Evolutionary conservation across 2,329 filamentous ascomycete genomes (phyloP).

Genomic region (Talaromyces sp.): DNA sequence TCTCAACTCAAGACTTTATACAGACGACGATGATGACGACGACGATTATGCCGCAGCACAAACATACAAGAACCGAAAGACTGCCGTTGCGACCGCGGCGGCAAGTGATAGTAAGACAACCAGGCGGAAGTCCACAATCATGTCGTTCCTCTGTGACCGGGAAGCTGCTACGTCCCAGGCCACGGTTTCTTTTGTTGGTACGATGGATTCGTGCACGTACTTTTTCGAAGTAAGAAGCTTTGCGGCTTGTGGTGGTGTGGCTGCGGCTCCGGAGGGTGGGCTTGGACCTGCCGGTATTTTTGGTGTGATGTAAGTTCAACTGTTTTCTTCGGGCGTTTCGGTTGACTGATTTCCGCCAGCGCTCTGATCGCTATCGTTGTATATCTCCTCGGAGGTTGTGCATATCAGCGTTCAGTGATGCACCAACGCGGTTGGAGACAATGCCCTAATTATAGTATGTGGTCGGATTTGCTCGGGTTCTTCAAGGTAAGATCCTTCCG

Average conservation of each 20-base stretch:
- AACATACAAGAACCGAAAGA: neutral
- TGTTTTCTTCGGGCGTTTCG: neutral
- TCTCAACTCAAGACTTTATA: conserved; percentile 9
- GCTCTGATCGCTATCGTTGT: conserved; percentile 72
- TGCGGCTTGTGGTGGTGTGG: conserved; percentile 75
- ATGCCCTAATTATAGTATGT: conserved; percentile 88
- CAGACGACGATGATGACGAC: conserved; percentile 18
- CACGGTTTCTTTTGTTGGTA: conserved; percentile 77
- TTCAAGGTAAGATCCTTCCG: conserved; percentile 62
- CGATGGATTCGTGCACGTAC: conserved; percentile 89
- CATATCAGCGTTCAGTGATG: conserved; percentile 92
- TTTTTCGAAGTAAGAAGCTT: conserved; percentile 89
- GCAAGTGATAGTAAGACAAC: conserved; percentile 25
- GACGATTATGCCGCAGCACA: conserved; percentile 23
- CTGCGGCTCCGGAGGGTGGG: conserved; percentile 55
- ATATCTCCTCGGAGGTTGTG: conserved; percentile 87
- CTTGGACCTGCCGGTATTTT: conserved; percentile 75
- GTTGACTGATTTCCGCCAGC: conserved; percentile 30
- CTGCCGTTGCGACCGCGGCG: neutral
- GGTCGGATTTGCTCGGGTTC: conserved; percentile 83
- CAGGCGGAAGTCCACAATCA: conserved; percentile 69
- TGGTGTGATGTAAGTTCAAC: conserved; percentile 71
- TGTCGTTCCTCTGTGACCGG: conserved; percentile 89
- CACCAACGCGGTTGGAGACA: conserved; percentile 95
- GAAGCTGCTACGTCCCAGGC: conserved; percentile 68